A percentile compares a stretch with the other conserved stretches of the same genome.
These are phyloP conservation scores for Pseudocercospora musae DNA, from an alignment of 2,329 filamentous ascomycete species.

Conservation along the genomic window DNA sequence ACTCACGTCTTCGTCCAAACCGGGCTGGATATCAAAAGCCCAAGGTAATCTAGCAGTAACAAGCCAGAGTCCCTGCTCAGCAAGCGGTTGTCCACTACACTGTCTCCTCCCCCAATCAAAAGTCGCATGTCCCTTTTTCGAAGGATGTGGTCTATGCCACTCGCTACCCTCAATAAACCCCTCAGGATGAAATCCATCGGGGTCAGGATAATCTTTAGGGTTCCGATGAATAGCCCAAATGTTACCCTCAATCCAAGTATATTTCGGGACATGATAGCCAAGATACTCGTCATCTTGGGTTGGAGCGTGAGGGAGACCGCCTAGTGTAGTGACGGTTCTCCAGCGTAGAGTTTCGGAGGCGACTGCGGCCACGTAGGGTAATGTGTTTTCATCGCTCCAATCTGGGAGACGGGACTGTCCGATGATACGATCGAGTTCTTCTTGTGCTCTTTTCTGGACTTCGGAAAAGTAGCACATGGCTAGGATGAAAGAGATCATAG, in stretches of 20 bases:
- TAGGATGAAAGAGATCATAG: constrained; percentile 10
- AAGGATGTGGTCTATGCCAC: constrained; percentile 1
- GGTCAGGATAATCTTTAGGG: constrained; percentile 8
- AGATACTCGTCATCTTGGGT: constrained; percentile 22
- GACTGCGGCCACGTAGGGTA: constrained; percentile 29
- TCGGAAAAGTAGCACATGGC: neutral
- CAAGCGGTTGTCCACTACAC: constrained; percentile 10
- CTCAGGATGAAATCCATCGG: constrained; percentile 9
- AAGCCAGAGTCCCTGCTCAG: constrained; percentile 7
- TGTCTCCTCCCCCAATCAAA: constrained; percentile 13
- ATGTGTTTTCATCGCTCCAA: constrained; percentile 25
- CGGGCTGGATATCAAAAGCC: constrained; percentile 3
- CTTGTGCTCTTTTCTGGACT: constrained; percentile 21
- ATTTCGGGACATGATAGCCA: constrained; percentile 11
- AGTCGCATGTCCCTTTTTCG: constrained; percentile 7
- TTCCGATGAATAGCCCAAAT: constrained; percentile 9
- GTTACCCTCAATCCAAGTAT: constrained; percentile 4
- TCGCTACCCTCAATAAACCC: constrained; percentile 3
- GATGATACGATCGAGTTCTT: constrained; percentile 29
- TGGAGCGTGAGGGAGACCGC: constrained; percentile 38
- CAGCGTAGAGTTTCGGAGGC: constrained; percentile 36
- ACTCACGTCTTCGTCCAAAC: neutral
- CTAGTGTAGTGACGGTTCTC: constrained; percentile 27
- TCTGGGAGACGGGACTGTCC: constrained; percentile 24
- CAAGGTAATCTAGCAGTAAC: constrained; percentile 2